Percentiles rank a stretch among this genome's conserved stretches.
These are phyloP conservation scores for Rhizopogon parksii DNA, from an alignment of 1,284 basidiomycete species.

Conservation along the genomic window DNA sequence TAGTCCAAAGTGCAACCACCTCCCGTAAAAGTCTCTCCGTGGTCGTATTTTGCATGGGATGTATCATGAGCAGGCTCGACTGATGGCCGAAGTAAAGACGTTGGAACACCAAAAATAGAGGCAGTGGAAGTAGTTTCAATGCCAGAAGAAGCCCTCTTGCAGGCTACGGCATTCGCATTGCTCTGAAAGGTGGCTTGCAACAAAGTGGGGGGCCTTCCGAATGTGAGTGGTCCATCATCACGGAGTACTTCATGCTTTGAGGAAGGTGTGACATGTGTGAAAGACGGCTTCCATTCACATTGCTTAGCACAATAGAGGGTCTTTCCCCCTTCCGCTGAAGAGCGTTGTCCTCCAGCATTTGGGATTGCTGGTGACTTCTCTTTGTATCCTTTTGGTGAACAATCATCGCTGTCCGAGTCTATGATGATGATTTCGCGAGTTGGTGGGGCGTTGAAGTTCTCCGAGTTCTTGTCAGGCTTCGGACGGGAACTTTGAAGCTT, in stretches of 20 bases:
- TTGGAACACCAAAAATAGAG: conserved; percentile 18
- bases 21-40: neutral
- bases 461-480: conserved; percentile 5
- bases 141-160: neutral
- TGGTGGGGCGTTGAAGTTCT: conserved; percentile 6
- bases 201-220: conserved; percentile 26
- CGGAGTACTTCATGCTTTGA: neutral
- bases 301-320: neutral
- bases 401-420: conserved; percentile 50
- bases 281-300: neutral
- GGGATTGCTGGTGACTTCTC: neutral
- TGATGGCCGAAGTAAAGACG: conserved; percentile 11
- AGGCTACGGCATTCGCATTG: neutral
- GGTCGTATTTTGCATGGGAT: neutral
- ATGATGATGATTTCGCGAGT: conserved; percentile 47
- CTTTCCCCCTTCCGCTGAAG: neutral
- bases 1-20: neutral
- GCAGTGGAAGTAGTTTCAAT: conserved; percentile 15
- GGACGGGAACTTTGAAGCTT: conserved; percentile 12
- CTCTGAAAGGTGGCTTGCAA: conserved; percentile 9
- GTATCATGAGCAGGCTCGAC: neutral
- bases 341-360: conserved; percentile 13
- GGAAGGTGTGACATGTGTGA: neutral
- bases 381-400: conserved; percentile 5
- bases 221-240: conserved; percentile 28